Conservation (phyloP, 306 rosid species). For the Oemleria cerasiformis region DNA sequence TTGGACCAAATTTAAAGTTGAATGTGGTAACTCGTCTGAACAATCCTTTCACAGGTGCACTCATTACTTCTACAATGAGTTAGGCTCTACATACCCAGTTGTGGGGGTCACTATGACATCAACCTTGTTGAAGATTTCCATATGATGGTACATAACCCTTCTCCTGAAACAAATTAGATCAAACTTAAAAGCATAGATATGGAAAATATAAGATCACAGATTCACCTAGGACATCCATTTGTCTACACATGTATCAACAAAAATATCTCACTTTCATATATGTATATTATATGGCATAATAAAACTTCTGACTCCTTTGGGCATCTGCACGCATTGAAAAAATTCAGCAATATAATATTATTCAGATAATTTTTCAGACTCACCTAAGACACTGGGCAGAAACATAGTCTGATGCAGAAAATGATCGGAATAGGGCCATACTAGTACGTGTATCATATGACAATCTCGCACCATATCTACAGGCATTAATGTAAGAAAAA, state of each 20-base stretch:
- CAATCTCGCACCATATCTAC: conserved; percentile 54
- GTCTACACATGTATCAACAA: not conserved
- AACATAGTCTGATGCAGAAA: conserved; percentile 78
- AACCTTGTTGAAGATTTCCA: conserved; percentile 88
- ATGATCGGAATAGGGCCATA: conserved; percentile 74
- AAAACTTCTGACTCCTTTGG: conserved; percentile 12
- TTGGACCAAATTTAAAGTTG: not conserved
- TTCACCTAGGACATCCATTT: conserved; percentile 1
- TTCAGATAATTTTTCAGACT: conserved; percentile 16
- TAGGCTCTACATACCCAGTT: conserved; percentile 68
- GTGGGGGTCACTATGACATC: conserved; percentile 95
- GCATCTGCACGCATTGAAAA: not conserved
- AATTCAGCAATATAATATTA: not conserved
- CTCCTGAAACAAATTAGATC: conserved; percentile 51
- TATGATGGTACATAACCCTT: conserved; percentile 80
- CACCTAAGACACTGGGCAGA: conserved; percentile 89
- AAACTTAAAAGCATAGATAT: conserved; percentile 14
- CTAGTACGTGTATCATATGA: conserved; percentile 80
- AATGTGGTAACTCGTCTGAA: not conserved
- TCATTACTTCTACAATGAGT: conserved; percentile 9
- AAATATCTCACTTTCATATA: too few relatives aligned
- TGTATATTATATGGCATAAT: not conserved
- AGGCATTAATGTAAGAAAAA: not conserved
- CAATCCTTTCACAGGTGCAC: conserved; percentile 14
- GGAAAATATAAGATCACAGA: not conserved